phyloP scores from a whole-genome alignment of 176 grass and related monocot genomes.

The Carex parvula region DNA sequence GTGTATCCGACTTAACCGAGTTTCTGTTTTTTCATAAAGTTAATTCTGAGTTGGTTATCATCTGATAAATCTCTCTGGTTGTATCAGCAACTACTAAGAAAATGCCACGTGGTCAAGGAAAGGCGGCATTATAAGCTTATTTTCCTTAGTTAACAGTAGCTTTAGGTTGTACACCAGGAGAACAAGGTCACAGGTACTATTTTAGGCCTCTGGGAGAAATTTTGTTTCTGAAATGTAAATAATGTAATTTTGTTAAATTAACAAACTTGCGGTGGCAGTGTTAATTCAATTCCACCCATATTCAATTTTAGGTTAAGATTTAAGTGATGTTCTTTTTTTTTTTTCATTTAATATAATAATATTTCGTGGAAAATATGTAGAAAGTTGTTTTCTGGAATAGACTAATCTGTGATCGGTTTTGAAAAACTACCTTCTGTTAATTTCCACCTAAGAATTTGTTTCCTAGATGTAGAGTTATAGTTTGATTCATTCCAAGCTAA shows the following conservation, averaged over 20 bases:
- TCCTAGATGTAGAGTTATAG: too few relatives aligned
- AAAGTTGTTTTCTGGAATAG: too few relatives aligned
- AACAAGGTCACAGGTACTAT: neutral
- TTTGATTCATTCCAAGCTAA: too few relatives aligned
- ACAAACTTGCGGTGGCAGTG: neutral
- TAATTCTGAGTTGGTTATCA: slow-evolving; percentile 13
- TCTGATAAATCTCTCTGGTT: neutral
- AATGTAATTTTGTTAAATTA: slow-evolving; percentile 19
- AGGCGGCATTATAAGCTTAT: slow-evolving; percentile 45
- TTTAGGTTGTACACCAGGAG: neutral
- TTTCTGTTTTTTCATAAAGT: neutral
- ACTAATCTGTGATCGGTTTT: too few relatives aligned
- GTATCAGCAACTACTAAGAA: slow-evolving; percentile 69
- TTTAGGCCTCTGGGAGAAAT: neutral
- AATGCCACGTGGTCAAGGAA: slow-evolving; percentile 59
- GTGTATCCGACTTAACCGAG: slow-evolving; percentile 1
- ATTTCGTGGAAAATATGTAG: neutral
- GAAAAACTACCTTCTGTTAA: too few relatives aligned
- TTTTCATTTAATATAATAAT: neutral
- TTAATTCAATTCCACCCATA: neutral
- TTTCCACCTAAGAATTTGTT: too few relatives aligned
- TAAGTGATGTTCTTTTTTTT: neutral
- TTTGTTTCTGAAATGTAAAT: slow-evolving; percentile 16
- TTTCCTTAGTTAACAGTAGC: neutral
- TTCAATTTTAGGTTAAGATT: neutral